Conservation (phyloP, 768 basidiomycete genomes). For the Coprinopsis cinerea region DNA sequence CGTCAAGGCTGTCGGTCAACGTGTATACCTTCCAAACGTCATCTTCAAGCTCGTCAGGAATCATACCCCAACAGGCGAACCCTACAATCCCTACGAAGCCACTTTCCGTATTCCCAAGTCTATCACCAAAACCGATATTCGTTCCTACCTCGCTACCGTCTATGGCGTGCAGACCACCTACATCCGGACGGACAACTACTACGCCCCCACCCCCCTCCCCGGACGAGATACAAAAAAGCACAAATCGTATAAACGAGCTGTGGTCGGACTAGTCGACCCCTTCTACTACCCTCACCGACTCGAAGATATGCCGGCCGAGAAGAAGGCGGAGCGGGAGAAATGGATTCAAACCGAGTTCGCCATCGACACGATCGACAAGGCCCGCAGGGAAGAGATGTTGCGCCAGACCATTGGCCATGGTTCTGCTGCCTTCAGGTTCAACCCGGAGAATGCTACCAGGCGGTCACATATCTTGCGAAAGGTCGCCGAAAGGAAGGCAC, state of each 20-base stretch:
- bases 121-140: conserved; percentile 88
- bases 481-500: conserved; percentile 35
- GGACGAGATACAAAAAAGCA: conserved; percentile 29
- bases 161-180: conserved; percentile 90
- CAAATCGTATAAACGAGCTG: conserved; percentile 82
- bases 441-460: conserved; percentile 36
- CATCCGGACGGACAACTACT: conserved; percentile 91
- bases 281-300: conserved; percentile 86
- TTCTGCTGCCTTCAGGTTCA: conserved; percentile 36
- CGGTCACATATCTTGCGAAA: conserved; percentile 40
- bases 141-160: conserved; percentile 76
- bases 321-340: conserved; percentile 48
- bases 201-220: conserved; percentile 42
- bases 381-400: conserved; percentile 33
- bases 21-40: conserved; percentile 86
- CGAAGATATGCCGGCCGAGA: conserved; percentile 67
- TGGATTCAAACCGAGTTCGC: conserved; percentile 62
- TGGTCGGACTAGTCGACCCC: conserved; percentile 86
- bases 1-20: conserved; percentile 65
- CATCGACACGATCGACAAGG: conserved; percentile 30
- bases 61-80: conserved; percentile 61
- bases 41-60: conserved; percentile 82
- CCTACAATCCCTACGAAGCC: conserved; percentile 93
- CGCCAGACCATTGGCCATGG: conserved; percentile 33
- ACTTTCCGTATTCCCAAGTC: conserved; percentile 89